Conservation (phyloP, 306 rosid species). For the Hylodesmum podocarpum region DNA sequence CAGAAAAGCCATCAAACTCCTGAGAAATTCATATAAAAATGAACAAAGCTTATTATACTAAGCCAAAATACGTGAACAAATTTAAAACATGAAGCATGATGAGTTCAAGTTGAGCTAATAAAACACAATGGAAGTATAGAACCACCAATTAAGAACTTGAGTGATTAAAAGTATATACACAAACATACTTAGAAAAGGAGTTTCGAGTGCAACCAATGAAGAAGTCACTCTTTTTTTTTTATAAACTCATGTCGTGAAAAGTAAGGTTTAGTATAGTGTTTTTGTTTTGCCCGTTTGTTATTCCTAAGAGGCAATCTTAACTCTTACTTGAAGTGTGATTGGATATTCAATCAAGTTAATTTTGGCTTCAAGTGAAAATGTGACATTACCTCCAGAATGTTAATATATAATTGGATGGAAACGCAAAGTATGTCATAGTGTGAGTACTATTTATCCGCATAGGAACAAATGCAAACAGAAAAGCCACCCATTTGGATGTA, state of each 20-base stretch:
- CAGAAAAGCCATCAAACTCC: constrained; percentile 34
- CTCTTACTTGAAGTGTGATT: neutral
- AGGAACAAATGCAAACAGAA: neutral
- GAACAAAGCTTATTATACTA: neutral
- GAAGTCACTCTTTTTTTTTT: neutral
- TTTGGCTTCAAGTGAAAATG: neutral
- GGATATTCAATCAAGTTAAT: neutral
- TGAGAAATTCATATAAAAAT: constrained; percentile 9
- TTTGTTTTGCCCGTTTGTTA: neutral
- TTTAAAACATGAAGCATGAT: neutral
- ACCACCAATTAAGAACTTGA: neutral
- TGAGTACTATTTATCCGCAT: neutral
- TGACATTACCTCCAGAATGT: neutral
- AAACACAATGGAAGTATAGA: neutral
- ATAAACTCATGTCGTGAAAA: neutral
- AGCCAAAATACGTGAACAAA: neutral
- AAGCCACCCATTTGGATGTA: neutral
- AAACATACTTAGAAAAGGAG: neutral
- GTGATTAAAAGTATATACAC: neutral
- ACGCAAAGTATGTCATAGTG: neutral
- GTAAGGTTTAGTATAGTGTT: neutral
- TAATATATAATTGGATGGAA: neutral
- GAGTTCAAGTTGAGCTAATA: neutral
- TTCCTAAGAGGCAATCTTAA: neutral
- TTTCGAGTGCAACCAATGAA: neutral